Evolutionary conservation across 1,139 yeast species (phyloP).

Genomic region (Sugiyamaella xylanicola): DNA sequence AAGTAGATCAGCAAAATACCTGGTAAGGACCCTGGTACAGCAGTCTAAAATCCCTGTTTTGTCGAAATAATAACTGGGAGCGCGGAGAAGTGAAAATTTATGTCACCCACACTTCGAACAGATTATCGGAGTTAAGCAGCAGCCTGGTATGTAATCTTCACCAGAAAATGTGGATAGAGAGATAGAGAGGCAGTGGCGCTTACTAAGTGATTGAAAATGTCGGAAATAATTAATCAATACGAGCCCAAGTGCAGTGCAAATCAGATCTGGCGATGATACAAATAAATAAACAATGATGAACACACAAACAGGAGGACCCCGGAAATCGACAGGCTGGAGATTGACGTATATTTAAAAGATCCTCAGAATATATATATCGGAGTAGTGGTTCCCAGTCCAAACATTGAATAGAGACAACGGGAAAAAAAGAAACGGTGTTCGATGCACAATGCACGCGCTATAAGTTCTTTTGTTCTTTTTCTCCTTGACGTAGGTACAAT

Average conservation of each 20-base stretch:
- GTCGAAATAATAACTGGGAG: background rate
- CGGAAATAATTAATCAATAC: background rate
- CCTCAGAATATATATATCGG: background rate
- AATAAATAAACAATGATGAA: background rate
- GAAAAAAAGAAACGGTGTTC: background rate
- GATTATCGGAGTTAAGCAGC: background rate
- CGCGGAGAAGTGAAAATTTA: background rate
- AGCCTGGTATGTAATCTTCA: no score
- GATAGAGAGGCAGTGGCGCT: constrained; percentile 1
- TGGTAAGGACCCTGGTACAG: no score
- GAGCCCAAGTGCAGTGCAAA: background rate
- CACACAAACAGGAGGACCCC: background rate
- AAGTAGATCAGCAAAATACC: no score
- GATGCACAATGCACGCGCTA: background rate
- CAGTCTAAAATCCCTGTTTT: no score
- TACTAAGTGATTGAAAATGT: background rate
- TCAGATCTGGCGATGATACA: background rate
- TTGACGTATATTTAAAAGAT: background rate
- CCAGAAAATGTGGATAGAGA: no score
- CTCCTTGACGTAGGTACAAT: background rate
- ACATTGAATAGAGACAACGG: no score
- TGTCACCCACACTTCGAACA: background rate
- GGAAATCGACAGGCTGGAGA: background rate
- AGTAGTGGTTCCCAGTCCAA: background rate
- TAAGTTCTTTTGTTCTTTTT: background rate